Percentiles rank a stretch among this genome's conserved stretches.
phyloP scores from a whole-genome alignment of 1,284 basidiomycete genomes.

The Psilocybe mexicana region DNA sequence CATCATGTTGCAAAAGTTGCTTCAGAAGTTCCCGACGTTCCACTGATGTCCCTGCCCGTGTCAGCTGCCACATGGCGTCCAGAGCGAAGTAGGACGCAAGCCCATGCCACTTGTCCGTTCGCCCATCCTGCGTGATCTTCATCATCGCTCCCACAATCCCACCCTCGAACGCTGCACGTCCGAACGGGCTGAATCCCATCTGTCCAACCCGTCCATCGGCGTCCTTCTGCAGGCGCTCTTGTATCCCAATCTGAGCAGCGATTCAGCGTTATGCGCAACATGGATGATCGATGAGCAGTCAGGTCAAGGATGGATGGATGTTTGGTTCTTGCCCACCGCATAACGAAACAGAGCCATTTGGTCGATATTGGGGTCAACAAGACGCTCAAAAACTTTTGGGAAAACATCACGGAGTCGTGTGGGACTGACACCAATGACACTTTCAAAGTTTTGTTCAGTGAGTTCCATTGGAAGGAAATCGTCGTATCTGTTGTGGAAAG shows the following conservation, averaged over 20 bases:
- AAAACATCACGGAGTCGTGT: constrained; percentile 1
- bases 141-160: constrained; percentile 28
- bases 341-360: constrained; percentile 20
- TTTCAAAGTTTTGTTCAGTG: neutral
- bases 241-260: constrained; percentile 11
- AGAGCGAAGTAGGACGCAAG: constrained; percentile 25
- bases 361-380: constrained; percentile 22
- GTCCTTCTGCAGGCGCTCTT: constrained; percentile 6
- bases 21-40: constrained; percentile 24
- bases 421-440: constrained; percentile 1
- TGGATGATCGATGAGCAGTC: too few relatives aligned
- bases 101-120: constrained; percentile 11
- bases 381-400: constrained; percentile 19
- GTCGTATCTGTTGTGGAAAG: neutral
- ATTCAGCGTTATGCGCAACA: neutral
- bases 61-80: constrained; percentile 21
- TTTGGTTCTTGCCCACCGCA: constrained; percentile 10
- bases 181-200: constrained; percentile 24
- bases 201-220: constrained; percentile 2
- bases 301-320: too few relatives aligned
- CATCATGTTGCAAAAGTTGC: constrained; percentile 21
- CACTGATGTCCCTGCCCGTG: constrained; percentile 18
- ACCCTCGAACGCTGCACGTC: constrained; percentile 19
- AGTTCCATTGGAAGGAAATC: neutral
- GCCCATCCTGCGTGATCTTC: constrained; percentile 17